A percentile compares a stretch with the other conserved stretches of the same genome.
Evolutionary conservation across 148 eudicot species (phyloP).

Genomic region (Heliamphora exappendiculata): DNA sequence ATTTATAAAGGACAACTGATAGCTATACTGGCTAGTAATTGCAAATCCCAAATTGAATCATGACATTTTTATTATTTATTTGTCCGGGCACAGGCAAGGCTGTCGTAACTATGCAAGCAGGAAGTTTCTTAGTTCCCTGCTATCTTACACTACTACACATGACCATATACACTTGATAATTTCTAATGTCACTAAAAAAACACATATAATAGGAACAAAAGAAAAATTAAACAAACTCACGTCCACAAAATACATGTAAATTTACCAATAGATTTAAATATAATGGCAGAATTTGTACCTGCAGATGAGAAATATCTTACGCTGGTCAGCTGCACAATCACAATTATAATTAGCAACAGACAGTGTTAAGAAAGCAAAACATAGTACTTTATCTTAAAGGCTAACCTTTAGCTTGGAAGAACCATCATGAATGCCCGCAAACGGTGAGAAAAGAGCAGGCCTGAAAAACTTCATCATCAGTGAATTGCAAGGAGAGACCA

Average conservation of each 20-base stretch:
- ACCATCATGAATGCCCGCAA: conserved; percentile 24
- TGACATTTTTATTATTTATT: neutral
- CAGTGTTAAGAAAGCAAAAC: conserved; percentile 5
- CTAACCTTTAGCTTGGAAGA: conserved; percentile 55
- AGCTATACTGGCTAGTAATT: neutral
- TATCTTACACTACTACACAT: neutral
- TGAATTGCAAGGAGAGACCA: conserved; percentile 8
- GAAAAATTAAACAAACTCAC: conserved; percentile 7
- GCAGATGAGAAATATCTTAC: conserved; percentile 56
- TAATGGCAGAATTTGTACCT: conserved; percentile 29
- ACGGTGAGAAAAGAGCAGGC: conserved; percentile 25
- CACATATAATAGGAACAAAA: neutral
- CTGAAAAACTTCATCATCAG: conserved; percentile 41
- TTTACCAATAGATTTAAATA: neutral
- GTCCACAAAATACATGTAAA: neutral
- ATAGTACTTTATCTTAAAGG: conserved; percentile 1
- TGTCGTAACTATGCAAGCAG: neutral
- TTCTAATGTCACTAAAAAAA: neutral
- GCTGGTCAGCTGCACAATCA: conserved; percentile 38
- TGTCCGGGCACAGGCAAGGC: neutral
- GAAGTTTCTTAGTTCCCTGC: neutral
- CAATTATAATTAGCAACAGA: conserved; percentile 5
- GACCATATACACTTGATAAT: neutral
- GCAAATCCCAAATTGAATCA: neutral
- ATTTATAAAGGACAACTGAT: neutral